Percentiles rank a stretch among this genome's conserved stretches.
Conservation (phyloP, 768 basidiomycete species). For the Lactarius sp. region DNA sequence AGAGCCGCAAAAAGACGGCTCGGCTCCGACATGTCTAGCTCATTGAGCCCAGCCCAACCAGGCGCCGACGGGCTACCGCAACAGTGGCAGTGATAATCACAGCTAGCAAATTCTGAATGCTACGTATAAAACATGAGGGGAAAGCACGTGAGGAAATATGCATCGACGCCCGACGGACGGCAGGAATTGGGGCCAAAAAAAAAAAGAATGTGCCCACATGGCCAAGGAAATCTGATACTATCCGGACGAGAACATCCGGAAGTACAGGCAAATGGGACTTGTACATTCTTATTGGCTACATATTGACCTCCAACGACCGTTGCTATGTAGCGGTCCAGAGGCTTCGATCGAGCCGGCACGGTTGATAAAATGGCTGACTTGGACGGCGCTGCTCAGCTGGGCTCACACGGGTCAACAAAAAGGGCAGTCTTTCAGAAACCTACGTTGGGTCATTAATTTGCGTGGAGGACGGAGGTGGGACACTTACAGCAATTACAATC, state of each 20-base stretch:
- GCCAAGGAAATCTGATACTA: slow-evolving; percentile 2
- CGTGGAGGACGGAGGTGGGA: neutral
- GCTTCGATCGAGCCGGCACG: slow-evolving; percentile 33
- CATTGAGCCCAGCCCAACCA: neutral
- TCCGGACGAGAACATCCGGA: slow-evolving; percentile 18
- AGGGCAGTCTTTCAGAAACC: slow-evolving; percentile 24
- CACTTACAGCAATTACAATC: slow-evolving; percentile 84
- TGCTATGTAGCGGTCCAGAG: slow-evolving; percentile 25
- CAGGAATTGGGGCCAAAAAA: no score
- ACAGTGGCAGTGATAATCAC: no score
- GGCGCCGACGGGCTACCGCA: neutral
- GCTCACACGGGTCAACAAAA: neutral
- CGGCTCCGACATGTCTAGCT: neutral
- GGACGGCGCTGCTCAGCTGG: neutral
- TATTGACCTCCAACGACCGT: slow-evolving; percentile 33
- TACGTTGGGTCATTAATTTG: neutral
- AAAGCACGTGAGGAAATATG: neutral
- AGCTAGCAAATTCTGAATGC: neutral
- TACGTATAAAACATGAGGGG: no score
- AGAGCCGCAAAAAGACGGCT: neutral
- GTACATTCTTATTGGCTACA: slow-evolving; percentile 25
- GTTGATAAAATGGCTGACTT: neutral
- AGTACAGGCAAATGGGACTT: slow-evolving; percentile 14
- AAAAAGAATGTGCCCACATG: slow-evolving; percentile 10
- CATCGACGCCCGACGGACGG: neutral